Percentiles rank a stretch among this genome's conserved stretches.
Evolutionary conservation across 2,329 filamentous ascomycete species (phyloP).

Genomic region (Penicillium fuscoglaucum): DNA sequence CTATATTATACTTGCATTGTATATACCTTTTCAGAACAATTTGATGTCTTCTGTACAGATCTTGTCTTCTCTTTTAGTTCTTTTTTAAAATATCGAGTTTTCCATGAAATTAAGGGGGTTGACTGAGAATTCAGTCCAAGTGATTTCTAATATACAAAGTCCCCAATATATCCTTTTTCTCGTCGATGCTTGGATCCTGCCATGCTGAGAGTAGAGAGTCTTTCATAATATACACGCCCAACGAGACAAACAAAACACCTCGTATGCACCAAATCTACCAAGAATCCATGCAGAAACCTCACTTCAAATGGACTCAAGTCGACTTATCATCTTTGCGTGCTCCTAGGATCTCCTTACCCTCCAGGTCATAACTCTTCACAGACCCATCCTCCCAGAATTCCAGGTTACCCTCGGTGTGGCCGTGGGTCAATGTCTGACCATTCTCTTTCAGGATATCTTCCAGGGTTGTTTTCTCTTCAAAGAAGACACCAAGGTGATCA

Average conservation of each 20-base stretch:
- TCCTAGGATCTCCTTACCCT: conserved; percentile 14
- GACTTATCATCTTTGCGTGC: conserved; percentile 11
- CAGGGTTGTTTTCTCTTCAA: conserved; percentile 43
- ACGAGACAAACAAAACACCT: background rate
- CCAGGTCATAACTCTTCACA: conserved; percentile 26
- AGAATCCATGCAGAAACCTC: background rate
- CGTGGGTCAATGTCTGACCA: conserved; percentile 74
- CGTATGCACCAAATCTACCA: conserved; percentile 3
- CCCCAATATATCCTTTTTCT: conserved; percentile 9
- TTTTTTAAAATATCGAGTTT: background rate
- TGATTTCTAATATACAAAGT: conserved; percentile 13
- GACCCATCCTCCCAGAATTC: conserved; percentile 85
- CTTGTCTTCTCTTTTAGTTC: background rate
- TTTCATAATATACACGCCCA: conserved; percentile 14
- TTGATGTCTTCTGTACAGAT: conserved; percentile 20
- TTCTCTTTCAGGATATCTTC: conserved; percentile 45
- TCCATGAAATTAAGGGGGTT: background rate
- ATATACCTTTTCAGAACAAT: conserved; percentile 28
- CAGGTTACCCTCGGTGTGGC: conserved; percentile 76
- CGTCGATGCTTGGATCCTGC: conserved; percentile 26
- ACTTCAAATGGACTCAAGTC: background rate
- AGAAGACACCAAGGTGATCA: conserved; percentile 73
- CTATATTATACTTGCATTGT: conserved; percentile 16
- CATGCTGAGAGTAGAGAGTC: conserved; percentile 27
- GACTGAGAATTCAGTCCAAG: background rate